Evolutionary conservation across 495 filamentous ascomycete genomes (phyloP).

Genomic region (Aspergillus taichungensis): DNA sequence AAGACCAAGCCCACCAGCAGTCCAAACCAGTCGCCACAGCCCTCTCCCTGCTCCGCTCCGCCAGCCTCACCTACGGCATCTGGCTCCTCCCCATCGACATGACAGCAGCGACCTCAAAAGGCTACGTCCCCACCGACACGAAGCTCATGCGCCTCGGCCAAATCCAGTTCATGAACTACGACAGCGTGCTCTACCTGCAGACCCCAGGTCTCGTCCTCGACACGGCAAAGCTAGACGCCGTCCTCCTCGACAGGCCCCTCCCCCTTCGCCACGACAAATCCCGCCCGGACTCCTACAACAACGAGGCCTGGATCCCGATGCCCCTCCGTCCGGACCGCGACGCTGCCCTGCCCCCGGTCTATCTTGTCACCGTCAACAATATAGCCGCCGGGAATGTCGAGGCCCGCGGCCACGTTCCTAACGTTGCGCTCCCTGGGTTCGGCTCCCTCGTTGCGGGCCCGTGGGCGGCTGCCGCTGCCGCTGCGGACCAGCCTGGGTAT

Average conservation of each 20-base stretch:
- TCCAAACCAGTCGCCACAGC: slow-evolving; percentile 21
- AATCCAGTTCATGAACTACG: slow-evolving; percentile 42
- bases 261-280: slow-evolving; percentile 29
- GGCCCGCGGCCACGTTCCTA: slow-evolving; percentile 35
- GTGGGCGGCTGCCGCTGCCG: slow-evolving; percentile 7
- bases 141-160: slow-evolving; percentile 36
- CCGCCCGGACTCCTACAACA: slow-evolving; percentile 32
- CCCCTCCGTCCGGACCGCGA: slow-evolving; percentile 31
- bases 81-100: slow-evolving; percentile 42
- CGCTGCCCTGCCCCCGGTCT: slow-evolving; percentile 26
- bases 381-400: slow-evolving; percentile 27
- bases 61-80: slow-evolving; percentile 35
- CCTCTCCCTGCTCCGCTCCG: slow-evolving; percentile 27
- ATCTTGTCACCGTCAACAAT: slow-evolving; percentile 38
- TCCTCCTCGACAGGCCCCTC: slow-evolving; percentile 29
- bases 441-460: slow-evolving; percentile 26
- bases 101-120: slow-evolving; percentile 24
- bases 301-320: slow-evolving; percentile 37
- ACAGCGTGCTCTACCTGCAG: slow-evolving; percentile 35
- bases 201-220: slow-evolving; percentile 34
- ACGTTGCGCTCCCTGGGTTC: slow-evolving; percentile 28
- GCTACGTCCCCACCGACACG: slow-evolving; percentile 30
- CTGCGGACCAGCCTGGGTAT: slow-evolving; percentile 26
- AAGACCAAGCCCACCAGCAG: slow-evolving; percentile 17
- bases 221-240: slow-evolving; percentile 27